These are phyloP conservation scores for Rosa rugosa DNA, from an alignment of 306 rosid species.

Conservation along the genomic window DNA sequence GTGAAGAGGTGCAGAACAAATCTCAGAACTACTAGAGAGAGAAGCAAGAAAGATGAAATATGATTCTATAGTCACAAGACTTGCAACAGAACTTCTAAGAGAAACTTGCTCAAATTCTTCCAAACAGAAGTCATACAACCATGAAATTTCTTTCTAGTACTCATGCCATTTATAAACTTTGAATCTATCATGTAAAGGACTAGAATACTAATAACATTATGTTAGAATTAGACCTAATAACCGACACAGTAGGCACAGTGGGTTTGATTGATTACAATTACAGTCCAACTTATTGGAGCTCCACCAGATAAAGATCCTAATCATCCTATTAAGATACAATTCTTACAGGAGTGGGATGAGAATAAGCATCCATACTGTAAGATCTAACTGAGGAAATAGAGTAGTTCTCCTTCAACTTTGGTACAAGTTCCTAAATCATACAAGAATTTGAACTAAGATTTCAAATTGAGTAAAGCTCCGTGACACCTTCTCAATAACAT, in stretches of 20 bases:
- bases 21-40: not conserved
- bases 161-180: not conserved
- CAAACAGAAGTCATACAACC: no score
- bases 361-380: not conserved
- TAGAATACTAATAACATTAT: not conserved
- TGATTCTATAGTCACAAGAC: not conserved
- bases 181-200: not conserved
- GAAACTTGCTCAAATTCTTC: not conserved
- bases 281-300: not conserved
- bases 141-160: not conserved
- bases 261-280: not conserved
- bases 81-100: not conserved
- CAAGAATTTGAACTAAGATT: not conserved
- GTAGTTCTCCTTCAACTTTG: not conserved
- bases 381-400: not conserved
- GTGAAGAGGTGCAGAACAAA: no score
- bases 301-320: not conserved
- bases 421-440: not conserved
- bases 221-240: not conserved
- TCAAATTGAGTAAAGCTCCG: not conserved
- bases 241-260: not conserved
- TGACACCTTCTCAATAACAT: not conserved
- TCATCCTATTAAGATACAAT: not conserved
- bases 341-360: not conserved
- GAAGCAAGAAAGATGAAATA: not conserved